Conservation (phyloP, 352 stramenopile species). For the Phytopythium aichiense region DNA sequence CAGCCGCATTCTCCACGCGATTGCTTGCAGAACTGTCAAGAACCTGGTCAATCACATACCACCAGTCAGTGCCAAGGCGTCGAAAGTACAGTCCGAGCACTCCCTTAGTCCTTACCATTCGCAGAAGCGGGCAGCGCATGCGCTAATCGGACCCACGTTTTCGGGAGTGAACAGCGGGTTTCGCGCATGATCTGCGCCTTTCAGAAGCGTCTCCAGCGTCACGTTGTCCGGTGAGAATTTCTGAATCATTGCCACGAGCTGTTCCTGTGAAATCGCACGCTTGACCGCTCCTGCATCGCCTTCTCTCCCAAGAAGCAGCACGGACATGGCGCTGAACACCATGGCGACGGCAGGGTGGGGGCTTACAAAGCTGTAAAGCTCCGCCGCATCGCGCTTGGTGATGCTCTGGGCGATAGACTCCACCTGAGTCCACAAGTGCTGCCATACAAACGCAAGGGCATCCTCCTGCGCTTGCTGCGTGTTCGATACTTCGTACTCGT, state of each 20-base stretch:
- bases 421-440: slow-evolving; percentile 33
- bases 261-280: slow-evolving; percentile 58
- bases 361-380: slow-evolving; percentile 79
- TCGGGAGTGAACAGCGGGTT: slow-evolving; percentile 65
- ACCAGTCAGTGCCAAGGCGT: neutral
- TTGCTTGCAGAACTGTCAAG: slow-evolving; percentile 54
- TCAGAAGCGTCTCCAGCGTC: slow-evolving; percentile 22
- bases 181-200: slow-evolving; percentile 40
- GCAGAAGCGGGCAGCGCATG: slow-evolving; percentile 85
- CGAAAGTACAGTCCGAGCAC: neutral
- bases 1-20: slow-evolving; percentile 46
- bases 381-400: slow-evolving; percentile 66
- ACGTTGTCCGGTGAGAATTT: slow-evolving; percentile 41
- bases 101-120: slow-evolving; percentile 54
- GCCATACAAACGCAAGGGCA: slow-evolving; percentile 18
- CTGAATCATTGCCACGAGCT: slow-evolving; percentile 44
- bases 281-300: slow-evolving; percentile 45
- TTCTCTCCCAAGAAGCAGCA: slow-evolving; percentile 45
- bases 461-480: neutral
- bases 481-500: neutral
- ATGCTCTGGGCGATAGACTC: slow-evolving; percentile 19
- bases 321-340: slow-evolving; percentile 56
- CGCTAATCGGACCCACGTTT: slow-evolving; percentile 78
- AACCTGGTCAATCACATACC: slow-evolving; percentile 29
- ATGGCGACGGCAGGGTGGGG: slow-evolving; percentile 75